phyloP scores from a whole-genome alignment of 805 yeast genomes.

The Priceomyces carsonii region DNA sequence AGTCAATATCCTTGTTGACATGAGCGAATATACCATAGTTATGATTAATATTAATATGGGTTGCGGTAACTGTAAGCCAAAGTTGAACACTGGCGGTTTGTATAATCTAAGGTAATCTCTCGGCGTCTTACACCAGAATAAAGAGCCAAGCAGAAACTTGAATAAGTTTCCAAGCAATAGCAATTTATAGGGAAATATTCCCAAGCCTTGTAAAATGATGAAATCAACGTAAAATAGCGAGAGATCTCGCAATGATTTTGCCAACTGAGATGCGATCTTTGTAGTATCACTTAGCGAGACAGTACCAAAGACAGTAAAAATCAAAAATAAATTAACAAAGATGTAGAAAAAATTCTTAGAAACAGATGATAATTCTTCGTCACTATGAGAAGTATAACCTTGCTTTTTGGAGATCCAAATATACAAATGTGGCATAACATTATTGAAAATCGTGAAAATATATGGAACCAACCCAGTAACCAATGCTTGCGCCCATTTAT shows the following conservation, averaged over 20 bases:
- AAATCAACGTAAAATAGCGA: slow-evolving; percentile 90
- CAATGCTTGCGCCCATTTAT: slow-evolving; percentile 71
- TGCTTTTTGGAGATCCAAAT: slow-evolving; percentile 81
- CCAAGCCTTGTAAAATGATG: slow-evolving; percentile 76
- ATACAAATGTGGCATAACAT: slow-evolving; percentile 80
- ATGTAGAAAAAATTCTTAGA: slow-evolving; percentile 93
- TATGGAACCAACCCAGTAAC: slow-evolving; percentile 88
- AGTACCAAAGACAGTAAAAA: slow-evolving; percentile 92
- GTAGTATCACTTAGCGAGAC: slow-evolving; percentile 89
- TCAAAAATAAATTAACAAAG: slow-evolving; percentile 89
- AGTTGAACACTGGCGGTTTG: slow-evolving; percentile 89
- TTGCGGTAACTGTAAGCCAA: slow-evolving; percentile 89
- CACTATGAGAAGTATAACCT: slow-evolving; percentile 90
- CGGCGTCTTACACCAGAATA: slow-evolving; percentile 76
- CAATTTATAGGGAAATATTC: slow-evolving; percentile 88
- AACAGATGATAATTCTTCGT: slow-evolving; percentile 86
- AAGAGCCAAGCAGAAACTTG: slow-evolving; percentile 57
- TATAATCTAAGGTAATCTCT: slow-evolving; percentile 74
- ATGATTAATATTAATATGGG: slow-evolving; percentile 85
- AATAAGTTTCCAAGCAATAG: slow-evolving; percentile 76
- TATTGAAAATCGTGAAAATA: slow-evolving; percentile 81
- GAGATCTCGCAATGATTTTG: slow-evolving; percentile 74
- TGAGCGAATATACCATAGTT: slow-evolving; percentile 81
- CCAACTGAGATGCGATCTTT: slow-evolving; percentile 81
- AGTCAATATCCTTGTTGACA: slow-evolving; percentile 82